Base-by-base conservation (phyloP, 192 early-diverging fungal species). In the Haplosporangium gracile region DNA sequence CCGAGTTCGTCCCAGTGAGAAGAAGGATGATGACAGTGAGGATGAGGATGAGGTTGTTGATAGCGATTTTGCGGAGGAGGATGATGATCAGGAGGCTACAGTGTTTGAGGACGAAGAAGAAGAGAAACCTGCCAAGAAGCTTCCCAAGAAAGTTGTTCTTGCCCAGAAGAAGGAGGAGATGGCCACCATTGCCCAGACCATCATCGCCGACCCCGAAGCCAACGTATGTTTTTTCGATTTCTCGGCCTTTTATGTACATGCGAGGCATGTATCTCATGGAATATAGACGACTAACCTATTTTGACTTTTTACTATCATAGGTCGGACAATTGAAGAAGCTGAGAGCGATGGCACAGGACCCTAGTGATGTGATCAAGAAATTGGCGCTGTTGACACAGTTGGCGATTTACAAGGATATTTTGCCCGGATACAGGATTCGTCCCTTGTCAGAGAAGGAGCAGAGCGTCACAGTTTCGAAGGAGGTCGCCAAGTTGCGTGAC, bases 401-500 rank as follows among this genome's bases (percentile, higher is more conserved):
- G 42, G 96, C 96, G 0, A 96, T 99, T 6, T 99, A 95, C 91
- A 94, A 97, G 77, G 98, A 99, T 83, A 96, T 99, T 86, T 91
- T 99, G 47, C 98, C 98, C 4, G 97, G 95, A 88, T 99, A 99
- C 90, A 93, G 97, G 32, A 99, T 99, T 74, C 95, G 97, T 45
- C 91, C 95, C 49, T 89, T 97, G 78, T 94, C 96, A 0, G 97
- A 95, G 39, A 92, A 92, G 82, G 98, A 99, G 87, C 91, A 94
- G 88, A 76, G 87, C 45, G 89, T 82, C 47, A 93, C 94, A 76
- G 95, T 99, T 0, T 95, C 96, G 43, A 97, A 96, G 84, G 98
- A 98, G 26, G 97, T 99, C 53, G 95, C 95, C 76, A 94, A 95
- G 85, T 89, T 97, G 77, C 93, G 98, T 39, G 91, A 96, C 39